Evolutionary conservation across 2,329 filamentous ascomycete genomes (phyloP).

Genomic region (Curvularia eragrostidis): DNA sequence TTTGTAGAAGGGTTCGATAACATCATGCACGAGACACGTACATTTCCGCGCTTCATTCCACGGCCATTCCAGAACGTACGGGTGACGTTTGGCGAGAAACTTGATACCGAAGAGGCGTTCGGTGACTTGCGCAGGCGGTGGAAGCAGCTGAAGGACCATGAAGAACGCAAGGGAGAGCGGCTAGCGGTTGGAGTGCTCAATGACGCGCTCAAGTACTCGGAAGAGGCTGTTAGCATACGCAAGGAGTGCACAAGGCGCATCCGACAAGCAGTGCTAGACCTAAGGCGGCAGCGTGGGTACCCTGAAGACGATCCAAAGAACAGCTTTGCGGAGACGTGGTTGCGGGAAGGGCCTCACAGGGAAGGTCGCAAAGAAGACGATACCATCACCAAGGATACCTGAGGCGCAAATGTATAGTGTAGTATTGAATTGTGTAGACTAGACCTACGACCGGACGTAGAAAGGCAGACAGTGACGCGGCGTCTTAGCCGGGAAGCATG

Average conservation of each 20-base stretch:
- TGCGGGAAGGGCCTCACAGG: constrained; percentile 59
- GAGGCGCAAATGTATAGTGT: constrained; percentile 40
- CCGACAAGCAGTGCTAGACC: constrained; percentile 78
- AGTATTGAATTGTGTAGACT: constrained; percentile 61
- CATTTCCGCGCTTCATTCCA: constrained; percentile 81
- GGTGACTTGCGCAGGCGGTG: constrained; percentile 78
- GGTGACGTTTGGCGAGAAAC: constrained; percentile 78
- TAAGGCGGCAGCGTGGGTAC: constrained; percentile 74
- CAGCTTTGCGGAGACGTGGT: constrained; percentile 82
- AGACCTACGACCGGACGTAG: not conserved
- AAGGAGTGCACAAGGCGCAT: constrained; percentile 81
- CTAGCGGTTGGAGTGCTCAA: constrained; percentile 65
- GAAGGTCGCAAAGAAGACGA: constrained; percentile 67
- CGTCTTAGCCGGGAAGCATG: constrained; percentile 13
- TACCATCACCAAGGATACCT: constrained; percentile 66
- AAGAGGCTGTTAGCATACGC: constrained; percentile 78
- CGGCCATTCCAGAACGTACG: constrained; percentile 73
- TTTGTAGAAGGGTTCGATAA: constrained; percentile 91
- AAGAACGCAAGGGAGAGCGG: constrained; percentile 54
- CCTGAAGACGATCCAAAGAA: constrained; percentile 81
- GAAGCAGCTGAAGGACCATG: constrained; percentile 68
- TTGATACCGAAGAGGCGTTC: constrained; percentile 77
- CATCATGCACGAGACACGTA: constrained; percentile 84
- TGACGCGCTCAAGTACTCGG: constrained; percentile 69
- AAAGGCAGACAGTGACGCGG: constrained; percentile 8